Conservation (phyloP, 768 basidiomycete species). For the Lactarius tabidus region DNA sequence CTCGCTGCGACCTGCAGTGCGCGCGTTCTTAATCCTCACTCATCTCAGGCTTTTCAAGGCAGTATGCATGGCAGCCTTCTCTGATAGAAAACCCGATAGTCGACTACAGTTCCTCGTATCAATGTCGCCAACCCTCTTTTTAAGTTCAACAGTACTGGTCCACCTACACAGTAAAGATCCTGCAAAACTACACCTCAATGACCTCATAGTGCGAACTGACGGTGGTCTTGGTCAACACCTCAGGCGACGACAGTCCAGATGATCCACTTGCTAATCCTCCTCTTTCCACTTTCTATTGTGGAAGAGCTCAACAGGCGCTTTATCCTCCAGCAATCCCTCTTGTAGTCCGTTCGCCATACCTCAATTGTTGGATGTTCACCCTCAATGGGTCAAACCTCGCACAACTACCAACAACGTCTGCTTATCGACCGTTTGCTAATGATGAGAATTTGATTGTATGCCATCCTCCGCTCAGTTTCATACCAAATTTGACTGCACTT, state of each 20-base stretch:
- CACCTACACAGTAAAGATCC: no score
- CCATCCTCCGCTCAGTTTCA: background rate
- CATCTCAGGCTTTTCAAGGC: no score
- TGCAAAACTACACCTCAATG: no score
- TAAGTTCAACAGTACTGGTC: no score
- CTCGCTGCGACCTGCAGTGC: no score
- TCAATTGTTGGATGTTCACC: background rate
- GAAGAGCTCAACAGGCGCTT: background rate
- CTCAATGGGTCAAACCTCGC: background rate
- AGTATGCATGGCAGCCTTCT: no score
- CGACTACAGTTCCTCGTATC: no score
- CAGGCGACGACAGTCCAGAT: background rate
- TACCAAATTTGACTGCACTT: background rate
- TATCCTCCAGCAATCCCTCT: background rate
- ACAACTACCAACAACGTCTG: background rate
- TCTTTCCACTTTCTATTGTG: background rate
- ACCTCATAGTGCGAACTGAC: no score
- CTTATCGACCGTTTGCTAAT: background rate
- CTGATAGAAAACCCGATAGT: no score
- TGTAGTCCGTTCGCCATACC: background rate
- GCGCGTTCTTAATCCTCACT: no score
- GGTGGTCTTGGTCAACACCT: background rate
- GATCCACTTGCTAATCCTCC: background rate
- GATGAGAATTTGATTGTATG: background rate
- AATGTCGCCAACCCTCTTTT: no score